phyloP scores from a whole-genome alignment of 2,329 filamentous ascomycete genomes.

The Cladosporium sp. region DNA sequence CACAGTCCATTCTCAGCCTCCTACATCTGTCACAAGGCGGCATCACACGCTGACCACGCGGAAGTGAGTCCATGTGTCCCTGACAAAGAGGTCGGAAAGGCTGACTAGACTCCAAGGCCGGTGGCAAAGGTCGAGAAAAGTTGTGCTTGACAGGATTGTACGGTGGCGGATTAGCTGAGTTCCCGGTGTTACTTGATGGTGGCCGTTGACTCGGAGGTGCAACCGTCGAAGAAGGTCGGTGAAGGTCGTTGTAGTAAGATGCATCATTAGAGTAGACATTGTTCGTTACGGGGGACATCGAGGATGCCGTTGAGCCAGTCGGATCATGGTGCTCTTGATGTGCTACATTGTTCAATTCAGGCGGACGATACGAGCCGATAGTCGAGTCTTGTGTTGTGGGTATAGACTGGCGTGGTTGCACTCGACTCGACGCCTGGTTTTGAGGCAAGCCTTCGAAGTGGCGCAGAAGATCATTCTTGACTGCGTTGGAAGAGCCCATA shows the following conservation, averaged over 20 bases:
- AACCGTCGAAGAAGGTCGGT: background rate
- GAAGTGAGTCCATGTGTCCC: slow-evolving; percentile 68
- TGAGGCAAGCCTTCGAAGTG: slow-evolving; percentile 61
- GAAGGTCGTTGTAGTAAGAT: slow-evolving; percentile 18
- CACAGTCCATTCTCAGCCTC: slow-evolving; percentile 72
- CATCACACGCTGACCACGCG: slow-evolving; percentile 68
- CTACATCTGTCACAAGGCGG: slow-evolving; percentile 83
- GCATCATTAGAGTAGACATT: slow-evolving; percentile 21
- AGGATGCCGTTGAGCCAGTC: slow-evolving; percentile 15
- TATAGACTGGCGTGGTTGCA: slow-evolving; percentile 7
- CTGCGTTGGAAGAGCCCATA: slow-evolving; percentile 47
- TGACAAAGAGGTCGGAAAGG: slow-evolving; percentile 35
- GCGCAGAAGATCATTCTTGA: slow-evolving; percentile 57
- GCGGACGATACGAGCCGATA: background rate
- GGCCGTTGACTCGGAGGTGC: slow-evolving; percentile 20
- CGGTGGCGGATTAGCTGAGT: slow-evolving; percentile 9
- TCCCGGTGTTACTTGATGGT: slow-evolving; percentile 22
- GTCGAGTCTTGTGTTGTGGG: background rate
- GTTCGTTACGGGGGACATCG: slow-evolving; percentile 27
- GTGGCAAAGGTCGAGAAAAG: slow-evolving; percentile 34
- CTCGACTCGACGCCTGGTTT: slow-evolving; percentile 31
- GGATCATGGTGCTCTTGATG: slow-evolving; percentile 4
- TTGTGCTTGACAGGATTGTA: slow-evolving; percentile 31
- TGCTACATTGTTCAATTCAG: background rate
- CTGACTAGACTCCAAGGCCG: slow-evolving; percentile 32